These are phyloP conservation scores for Cicer bijugum DNA, from an alignment of 306 rosid genomes.

Conservation along the genomic window DNA sequence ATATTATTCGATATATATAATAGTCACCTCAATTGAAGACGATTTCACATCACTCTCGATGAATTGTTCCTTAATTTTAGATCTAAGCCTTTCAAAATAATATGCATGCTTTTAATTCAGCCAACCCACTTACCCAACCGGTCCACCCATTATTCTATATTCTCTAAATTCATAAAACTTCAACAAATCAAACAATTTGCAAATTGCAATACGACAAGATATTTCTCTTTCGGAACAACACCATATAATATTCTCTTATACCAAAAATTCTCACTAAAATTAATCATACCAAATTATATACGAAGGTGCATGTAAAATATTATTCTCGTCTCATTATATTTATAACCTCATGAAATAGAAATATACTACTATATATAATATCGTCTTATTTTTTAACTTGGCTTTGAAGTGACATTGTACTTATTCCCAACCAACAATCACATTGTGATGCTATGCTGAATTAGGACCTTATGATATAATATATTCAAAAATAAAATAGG, in stretches of 20 bases:
- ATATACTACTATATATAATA: no score
- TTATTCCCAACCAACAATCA: slow-evolving; percentile 20
- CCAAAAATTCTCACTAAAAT: neutral
- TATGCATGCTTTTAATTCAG: neutral
- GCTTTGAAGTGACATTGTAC: slow-evolving; percentile 24
- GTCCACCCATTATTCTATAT: slow-evolving; percentile 21
- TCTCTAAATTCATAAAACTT: neutral
- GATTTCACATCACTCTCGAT: slow-evolving; percentile 13
- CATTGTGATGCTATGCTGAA: neutral
- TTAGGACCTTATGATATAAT: slow-evolving; percentile 12
- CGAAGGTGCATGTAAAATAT: no score
- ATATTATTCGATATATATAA: neutral
- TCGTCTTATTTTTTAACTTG: neutral
- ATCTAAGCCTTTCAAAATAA: slow-evolving; percentile 5
- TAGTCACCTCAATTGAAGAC: neutral
- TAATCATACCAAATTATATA: neutral
- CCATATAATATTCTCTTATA: neutral
- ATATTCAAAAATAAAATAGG: neutral
- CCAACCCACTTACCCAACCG: slow-evolving; percentile 5
- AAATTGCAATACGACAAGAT: slow-evolving; percentile 6
- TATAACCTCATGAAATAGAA: no score
- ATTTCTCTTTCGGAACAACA: neutral
- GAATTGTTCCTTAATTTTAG: neutral
- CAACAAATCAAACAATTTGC: neutral
- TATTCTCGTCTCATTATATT: no score